Evolutionary conservation across 164 flowering plant genomes (phyloP).

Genomic region (Houttuynia cordata): DNA sequence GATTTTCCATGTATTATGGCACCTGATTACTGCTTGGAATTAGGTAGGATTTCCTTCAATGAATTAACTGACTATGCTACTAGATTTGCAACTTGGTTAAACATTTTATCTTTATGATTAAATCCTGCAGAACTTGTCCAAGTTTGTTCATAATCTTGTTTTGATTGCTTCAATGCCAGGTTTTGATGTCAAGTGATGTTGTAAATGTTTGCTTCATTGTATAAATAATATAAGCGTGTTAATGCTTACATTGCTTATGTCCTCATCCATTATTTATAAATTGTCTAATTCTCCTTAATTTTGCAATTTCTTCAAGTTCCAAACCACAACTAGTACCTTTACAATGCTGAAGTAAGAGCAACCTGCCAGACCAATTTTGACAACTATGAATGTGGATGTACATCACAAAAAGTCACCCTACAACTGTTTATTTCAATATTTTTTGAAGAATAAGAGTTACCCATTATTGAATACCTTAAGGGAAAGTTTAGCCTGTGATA

Average conservation of each 20-base stretch:
- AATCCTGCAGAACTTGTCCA: not conserved
- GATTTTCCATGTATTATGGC: not conserved
- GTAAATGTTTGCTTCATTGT: too few relatives aligned
- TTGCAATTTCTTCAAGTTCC: not conserved
- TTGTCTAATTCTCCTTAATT: not conserved
- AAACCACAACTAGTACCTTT: not conserved
- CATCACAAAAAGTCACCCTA: not conserved
- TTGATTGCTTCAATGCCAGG: not conserved
- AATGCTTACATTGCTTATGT: not conserved
- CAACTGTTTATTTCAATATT: not conserved
- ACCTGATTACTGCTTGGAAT: too few relatives aligned
- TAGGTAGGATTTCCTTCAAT: too few relatives aligned
- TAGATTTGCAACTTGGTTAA: too few relatives aligned
- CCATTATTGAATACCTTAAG: too few relatives aligned
- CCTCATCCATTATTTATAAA: not conserved
- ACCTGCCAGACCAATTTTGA: not conserved
- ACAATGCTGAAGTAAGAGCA: not conserved
- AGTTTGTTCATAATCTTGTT: not conserved
- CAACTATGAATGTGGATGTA: not conserved
- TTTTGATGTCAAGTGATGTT: not conserved
- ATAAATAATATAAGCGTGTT: not conserved
- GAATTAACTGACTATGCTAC: too few relatives aligned
- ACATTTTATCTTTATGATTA: not conserved
- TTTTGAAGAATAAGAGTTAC: too few relatives aligned
- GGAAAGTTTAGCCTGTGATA: too few relatives aligned